Conservation (phyloP, 169 alveolate species). For the Eimeria zaria region DNA sequence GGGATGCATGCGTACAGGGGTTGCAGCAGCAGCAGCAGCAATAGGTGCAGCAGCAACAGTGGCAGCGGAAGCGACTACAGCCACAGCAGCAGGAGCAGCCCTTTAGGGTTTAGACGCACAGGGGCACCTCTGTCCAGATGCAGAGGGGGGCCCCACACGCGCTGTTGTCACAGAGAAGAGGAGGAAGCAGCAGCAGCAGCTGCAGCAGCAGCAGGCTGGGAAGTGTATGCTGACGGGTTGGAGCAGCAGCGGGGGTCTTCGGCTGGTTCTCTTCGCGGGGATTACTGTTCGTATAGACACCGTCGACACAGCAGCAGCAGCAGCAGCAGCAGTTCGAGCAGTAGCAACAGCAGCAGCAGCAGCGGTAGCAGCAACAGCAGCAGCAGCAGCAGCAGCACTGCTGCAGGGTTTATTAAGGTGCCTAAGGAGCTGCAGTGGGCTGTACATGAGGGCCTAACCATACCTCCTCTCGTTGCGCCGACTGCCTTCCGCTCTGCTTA, state of each 20-base stretch:
- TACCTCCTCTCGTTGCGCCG: constrained; percentile 47
- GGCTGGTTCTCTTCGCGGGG: neutral
- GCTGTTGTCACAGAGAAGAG: neutral
- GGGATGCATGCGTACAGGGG: neutral
- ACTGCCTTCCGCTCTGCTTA: neutral
- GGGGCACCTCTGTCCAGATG: neutral
- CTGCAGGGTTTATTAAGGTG: neutral
- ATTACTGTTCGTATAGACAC: neutral
- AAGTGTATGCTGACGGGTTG: neutral
- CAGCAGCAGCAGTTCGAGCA: constrained; percentile 20
- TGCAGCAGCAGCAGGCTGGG: constrained; percentile 25
- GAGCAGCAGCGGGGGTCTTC: neutral
- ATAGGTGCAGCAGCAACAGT: constrained; percentile 14
- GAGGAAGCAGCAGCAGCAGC: constrained; percentile 24
- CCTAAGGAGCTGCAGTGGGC: neutral
- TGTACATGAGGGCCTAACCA: neutral
- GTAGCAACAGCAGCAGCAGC: constrained; percentile 39
- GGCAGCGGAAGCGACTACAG: constrained; percentile 26
- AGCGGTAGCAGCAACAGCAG: constrained; percentile 60
- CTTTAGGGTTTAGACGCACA: neutral
- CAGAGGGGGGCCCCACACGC: neutral
- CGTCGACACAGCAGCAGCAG: constrained; percentile 23
- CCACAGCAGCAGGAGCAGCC: constrained; percentile 38
- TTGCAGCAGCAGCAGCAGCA: constrained; percentile 55
- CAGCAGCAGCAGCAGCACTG: constrained; percentile 71